Percentiles rank a stretch among this genome's conserved stretches.
These are phyloP conservation scores for Penicillium angulare DNA, from an alignment of 495 filamentous ascomycete species.

Conservation along the genomic window DNA sequence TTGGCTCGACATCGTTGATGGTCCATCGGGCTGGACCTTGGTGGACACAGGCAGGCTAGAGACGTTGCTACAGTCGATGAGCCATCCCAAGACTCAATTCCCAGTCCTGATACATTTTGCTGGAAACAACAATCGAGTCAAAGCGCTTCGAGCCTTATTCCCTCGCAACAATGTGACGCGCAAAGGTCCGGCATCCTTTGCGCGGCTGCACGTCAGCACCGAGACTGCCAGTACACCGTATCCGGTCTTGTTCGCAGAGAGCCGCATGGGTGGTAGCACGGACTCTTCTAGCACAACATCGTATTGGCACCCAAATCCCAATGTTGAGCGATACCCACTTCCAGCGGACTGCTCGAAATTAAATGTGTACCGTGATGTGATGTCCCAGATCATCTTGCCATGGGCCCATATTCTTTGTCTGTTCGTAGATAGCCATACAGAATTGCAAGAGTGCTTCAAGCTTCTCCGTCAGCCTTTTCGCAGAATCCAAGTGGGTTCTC, in stretches of 20 bases:
- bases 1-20: too few species aligned
- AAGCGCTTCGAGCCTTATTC: slow-evolving; percentile 11
- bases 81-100: too few species aligned
- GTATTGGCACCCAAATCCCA: background rate
- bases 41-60: too few species aligned
- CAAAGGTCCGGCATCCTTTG: slow-evolving; percentile 3
- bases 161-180: slow-evolving; percentile 18
- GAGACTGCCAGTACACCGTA: slow-evolving; percentile 2
- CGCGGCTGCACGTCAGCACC: slow-evolving; percentile 8
- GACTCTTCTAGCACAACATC: background rate
- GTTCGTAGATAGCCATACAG: slow-evolving; percentile 6
- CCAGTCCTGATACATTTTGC: slow-evolving; percentile 16
- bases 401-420: slow-evolving; percentile 16
- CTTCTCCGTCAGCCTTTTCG: slow-evolving; percentile 5
- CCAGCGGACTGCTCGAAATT: too few species aligned
- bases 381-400: slow-evolving; percentile 7
- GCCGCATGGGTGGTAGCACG: background rate
- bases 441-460: slow-evolving; percentile 1
- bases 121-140: slow-evolving; percentile 7
- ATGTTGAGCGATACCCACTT: too few species aligned
- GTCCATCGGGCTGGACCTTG: too few species aligned
- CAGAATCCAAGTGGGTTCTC: too few species aligned
- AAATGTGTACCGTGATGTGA: slow-evolving; percentile 10
- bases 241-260: slow-evolving; percentile 14
- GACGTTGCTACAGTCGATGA: too few species aligned